Evolutionary conservation across 2,329 filamentous ascomycete species (phyloP).

Genomic region (Beauveria bassiana): DNA sequence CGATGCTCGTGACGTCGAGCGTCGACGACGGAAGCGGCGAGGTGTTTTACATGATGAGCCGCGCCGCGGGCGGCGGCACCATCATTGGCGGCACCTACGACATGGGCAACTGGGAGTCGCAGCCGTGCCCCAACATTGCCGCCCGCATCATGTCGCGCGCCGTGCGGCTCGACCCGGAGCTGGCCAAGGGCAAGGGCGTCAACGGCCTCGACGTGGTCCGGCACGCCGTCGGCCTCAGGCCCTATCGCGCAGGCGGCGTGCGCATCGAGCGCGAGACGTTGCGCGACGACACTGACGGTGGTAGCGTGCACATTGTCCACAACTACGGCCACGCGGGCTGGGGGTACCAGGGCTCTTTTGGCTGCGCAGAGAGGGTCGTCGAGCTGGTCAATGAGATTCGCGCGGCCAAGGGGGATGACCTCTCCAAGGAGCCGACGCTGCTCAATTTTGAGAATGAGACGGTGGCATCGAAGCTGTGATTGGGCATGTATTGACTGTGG

Average conservation of each 20-base stretch:
- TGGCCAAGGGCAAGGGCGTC: slow-evolving; percentile 59
- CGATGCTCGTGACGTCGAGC: slow-evolving; percentile 64
- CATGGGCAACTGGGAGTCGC: slow-evolving; percentile 69
- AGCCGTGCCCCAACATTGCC: slow-evolving; percentile 73
- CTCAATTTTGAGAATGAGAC: slow-evolving; percentile 15
- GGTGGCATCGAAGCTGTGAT: slow-evolving; percentile 1
- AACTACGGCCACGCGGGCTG: slow-evolving; percentile 75
- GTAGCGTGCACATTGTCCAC: slow-evolving; percentile 51
- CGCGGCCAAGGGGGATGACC: slow-evolving; percentile 20
- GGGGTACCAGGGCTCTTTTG: slow-evolving; percentile 66
- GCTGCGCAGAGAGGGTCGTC: slow-evolving; percentile 59
- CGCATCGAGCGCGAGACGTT: slow-evolving; percentile 55
- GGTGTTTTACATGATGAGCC: slow-evolving; percentile 72
- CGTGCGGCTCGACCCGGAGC: slow-evolving; percentile 54
- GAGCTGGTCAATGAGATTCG: slow-evolving; percentile 58
- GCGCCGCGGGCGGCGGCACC: slow-evolving; percentile 72
- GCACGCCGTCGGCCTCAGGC: slow-evolving; percentile 76
- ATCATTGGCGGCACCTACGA: slow-evolving; percentile 82
- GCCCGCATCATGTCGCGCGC: slow-evolving; percentile 76
- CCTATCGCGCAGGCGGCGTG: slow-evolving; percentile 64
- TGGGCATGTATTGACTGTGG: no score
- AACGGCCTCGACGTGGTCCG: slow-evolving; percentile 67
- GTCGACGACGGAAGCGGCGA: slow-evolving; percentile 69
- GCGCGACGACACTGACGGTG: slow-evolving; percentile 42
- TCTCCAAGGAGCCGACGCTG: slow-evolving; percentile 23